phyloP scores from a whole-genome alignment of 768 basidiomycete species.

The Termitomyces titanicus region DNA sequence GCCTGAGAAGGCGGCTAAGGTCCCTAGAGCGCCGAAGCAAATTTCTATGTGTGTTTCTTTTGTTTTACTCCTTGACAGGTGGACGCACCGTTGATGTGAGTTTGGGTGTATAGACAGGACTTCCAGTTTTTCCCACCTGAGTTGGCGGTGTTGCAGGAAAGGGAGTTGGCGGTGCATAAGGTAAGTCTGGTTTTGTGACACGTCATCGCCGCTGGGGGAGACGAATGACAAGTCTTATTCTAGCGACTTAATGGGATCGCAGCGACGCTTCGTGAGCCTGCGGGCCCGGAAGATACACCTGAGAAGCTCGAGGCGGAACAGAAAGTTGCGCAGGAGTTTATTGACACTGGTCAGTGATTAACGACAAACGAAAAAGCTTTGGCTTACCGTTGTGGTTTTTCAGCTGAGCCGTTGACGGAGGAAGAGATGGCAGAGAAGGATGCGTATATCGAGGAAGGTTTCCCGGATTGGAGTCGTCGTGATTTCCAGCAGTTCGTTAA shows the following conservation, averaged over 20 bases:
- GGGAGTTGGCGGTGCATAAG: conserved; percentile 80
- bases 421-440: conserved; percentile 85
- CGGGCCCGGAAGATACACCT: conserved; percentile 69
- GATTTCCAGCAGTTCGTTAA: conserved; percentile 92
- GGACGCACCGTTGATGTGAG: not conserved
- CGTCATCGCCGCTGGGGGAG: not conserved
- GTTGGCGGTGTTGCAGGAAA: conserved; percentile 78
- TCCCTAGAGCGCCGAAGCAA: conserved; percentile 87
- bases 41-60: conserved; percentile 62
- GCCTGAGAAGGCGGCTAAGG: conserved; percentile 74
- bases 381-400: not conserved
- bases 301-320: conserved; percentile 86
- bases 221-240: not conserved
- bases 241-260: conserved; percentile 66
- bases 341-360: conserved; percentile 65
- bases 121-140: conserved; percentile 94
- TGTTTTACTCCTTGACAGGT: not conserved
- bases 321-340: conserved; percentile 74
- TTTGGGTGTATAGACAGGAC: conserved; percentile 60
- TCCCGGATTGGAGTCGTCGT: conserved; percentile 87
- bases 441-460: conserved; percentile 69
- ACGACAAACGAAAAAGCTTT: not conserved
- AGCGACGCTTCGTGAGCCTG: conserved; percentile 61
- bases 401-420: conserved; percentile 90
- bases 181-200: conserved; percentile 28